Percentiles rank a stretch among this genome's conserved stretches.
Conservation (phyloP, 1,284 basidiomycete species). For the Ustilago esculenta region DNA sequence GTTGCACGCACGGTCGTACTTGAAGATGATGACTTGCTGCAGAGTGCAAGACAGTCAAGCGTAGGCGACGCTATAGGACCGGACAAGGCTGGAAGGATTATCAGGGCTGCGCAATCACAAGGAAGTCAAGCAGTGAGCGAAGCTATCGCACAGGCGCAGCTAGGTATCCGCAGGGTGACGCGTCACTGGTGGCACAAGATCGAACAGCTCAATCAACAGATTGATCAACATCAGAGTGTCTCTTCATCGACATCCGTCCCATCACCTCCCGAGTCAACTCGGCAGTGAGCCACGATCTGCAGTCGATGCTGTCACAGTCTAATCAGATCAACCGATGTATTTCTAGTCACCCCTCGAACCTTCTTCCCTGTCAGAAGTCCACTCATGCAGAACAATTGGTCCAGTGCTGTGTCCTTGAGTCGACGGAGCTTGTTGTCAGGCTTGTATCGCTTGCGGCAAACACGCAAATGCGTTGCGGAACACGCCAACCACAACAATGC, state of each 20-base stretch:
- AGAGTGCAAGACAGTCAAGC: conserved; percentile 8
- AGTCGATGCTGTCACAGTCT: conserved; percentile 1
- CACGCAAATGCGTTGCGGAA: too few species aligned
- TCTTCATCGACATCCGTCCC: not conserved
- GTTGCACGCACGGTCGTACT: conserved; percentile 17
- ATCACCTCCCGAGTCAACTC: not conserved
- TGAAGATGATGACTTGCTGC: conserved; percentile 19
- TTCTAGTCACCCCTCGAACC: not conserved
- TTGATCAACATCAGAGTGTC: conserved; percentile 2
- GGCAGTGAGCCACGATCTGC: not conserved
- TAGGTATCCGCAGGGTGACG: conserved; percentile 12
- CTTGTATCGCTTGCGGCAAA: too few species aligned
- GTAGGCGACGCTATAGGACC: conserved; percentile 5
- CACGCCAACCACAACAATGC: too few species aligned
- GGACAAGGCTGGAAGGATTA: conserved; percentile 8
- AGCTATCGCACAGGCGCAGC: conserved; percentile 19
- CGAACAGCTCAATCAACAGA: conserved; percentile 14
- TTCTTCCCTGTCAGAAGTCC: not conserved
- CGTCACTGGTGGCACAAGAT: conserved; percentile 17
- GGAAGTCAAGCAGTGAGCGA: conserved; percentile 10
- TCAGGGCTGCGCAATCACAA: conserved; percentile 5
- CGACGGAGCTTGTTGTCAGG: too few species aligned
- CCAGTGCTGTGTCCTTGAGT: too few species aligned
- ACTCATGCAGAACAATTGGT: not conserved
- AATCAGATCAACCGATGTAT: conserved; percentile 1